Evolutionary conservation across 2,329 filamentous ascomycete species (phyloP).

Genomic region (Basipetospora sp.): DNA sequence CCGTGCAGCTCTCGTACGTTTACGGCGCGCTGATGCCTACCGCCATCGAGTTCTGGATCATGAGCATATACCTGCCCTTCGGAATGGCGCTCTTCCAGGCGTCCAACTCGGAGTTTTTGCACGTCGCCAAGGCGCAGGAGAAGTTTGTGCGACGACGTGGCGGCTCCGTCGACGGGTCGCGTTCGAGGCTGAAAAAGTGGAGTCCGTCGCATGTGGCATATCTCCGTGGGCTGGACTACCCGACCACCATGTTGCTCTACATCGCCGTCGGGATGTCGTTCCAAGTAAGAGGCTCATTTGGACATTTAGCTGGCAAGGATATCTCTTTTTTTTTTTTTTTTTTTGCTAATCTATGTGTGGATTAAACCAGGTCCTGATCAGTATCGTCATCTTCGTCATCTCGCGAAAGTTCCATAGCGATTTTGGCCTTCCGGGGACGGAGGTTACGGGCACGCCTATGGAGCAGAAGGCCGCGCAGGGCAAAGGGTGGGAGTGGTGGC

Average conservation of each 20-base stretch:
- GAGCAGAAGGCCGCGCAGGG: conserved; percentile 31
- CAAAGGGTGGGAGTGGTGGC: conserved; percentile 55
- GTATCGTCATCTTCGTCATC: conserved; percentile 44
- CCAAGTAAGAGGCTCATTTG: conserved; percentile 33
- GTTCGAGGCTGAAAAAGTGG: background rate
- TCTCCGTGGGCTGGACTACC: conserved; percentile 29
- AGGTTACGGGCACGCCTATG: conserved; percentile 39
- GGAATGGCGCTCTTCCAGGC: conserved; percentile 54
- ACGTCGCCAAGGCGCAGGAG: conserved; percentile 41
- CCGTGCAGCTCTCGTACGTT: conserved; percentile 24
- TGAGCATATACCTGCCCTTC: conserved; percentile 49
- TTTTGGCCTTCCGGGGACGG: conserved; percentile 47
- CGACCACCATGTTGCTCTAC: conserved; percentile 31
- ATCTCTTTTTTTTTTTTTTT: background rate
- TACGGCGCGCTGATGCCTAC: conserved; percentile 31
- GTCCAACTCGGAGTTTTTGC: conserved; percentile 44
- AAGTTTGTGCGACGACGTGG: conserved; percentile 18
- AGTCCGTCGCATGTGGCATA: conserved; percentile 14
- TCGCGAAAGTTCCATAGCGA: conserved; percentile 50
- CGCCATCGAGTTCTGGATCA: conserved; percentile 48
- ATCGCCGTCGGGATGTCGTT: conserved; percentile 39
- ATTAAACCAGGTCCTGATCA: conserved; percentile 19
- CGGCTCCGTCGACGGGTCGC: conserved; percentile 10
- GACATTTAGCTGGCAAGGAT: background rate
- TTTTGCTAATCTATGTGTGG: background rate